These are phyloP conservation scores for Torulaspora delbrueckii DNA, from an alignment of 805 yeast species.

Conservation along the genomic window DNA sequence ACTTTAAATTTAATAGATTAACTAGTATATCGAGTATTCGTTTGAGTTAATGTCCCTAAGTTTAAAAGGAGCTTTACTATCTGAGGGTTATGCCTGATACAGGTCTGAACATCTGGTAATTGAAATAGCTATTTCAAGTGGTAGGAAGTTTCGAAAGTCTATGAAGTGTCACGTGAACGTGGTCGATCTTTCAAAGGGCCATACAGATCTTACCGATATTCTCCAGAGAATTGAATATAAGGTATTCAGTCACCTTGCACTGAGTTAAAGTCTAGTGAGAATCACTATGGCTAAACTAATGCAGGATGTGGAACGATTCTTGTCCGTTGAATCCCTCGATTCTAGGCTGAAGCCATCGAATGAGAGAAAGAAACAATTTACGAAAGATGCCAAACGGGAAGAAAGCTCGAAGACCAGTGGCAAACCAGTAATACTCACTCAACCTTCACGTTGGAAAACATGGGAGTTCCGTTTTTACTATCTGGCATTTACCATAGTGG, in stretches of 20 bases:
- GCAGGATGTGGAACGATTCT: slow-evolving; percentile 6
- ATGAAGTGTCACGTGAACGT: no score
- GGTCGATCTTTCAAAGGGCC: background rate
- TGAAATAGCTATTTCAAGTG: no score
- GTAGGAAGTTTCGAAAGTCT: no score
- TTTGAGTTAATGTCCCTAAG: no score
- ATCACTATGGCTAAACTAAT: slow-evolving; percentile 3
- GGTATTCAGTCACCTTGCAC: background rate
- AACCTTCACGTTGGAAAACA: slow-evolving; percentile 57
- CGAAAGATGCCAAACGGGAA: slow-evolving; percentile 7
- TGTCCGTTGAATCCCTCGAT: slow-evolving; percentile 9
- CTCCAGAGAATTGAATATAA: background rate
- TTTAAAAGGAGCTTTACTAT: background rate
- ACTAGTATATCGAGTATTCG: no score
- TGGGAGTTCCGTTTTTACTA: slow-evolving; percentile 69
- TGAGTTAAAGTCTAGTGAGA: background rate
- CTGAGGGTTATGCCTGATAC: no score
- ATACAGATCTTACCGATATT: background rate
- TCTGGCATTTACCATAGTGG: slow-evolving; percentile 56
- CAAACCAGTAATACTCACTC: slow-evolving; percentile 2
- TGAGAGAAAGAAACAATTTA: slow-evolving; percentile 9
- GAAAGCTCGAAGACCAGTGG: slow-evolving; percentile 3
- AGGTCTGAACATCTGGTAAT: no score
- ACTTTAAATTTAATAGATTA: no score
- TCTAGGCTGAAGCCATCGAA: slow-evolving; percentile 24